Evolutionary conservation across 108 stramenopile genomes (phyloP), one percentile per base, ranked within the genome.

Genomic region (Licmophora abbreviata): DNA sequence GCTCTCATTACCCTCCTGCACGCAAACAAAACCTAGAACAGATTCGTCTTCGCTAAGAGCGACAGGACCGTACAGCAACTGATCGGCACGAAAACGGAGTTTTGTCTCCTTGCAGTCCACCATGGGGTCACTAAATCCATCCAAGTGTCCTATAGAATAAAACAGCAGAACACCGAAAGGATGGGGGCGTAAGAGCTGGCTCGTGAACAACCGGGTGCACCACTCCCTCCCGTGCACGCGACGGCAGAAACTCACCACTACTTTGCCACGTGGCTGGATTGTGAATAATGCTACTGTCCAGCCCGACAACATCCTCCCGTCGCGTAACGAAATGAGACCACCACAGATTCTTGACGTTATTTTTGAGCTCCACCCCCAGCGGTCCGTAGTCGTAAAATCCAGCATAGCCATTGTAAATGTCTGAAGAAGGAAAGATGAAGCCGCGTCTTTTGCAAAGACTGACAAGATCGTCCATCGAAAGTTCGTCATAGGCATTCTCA

Each of bases 311-410:
- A 67, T 97, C 98, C 40, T 95, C 94, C 20, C 95, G 58, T 6
- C 35, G 44, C 17, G 79, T 79, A 24, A 99, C 96, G 50, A 99
- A 94, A 43, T 81, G 67, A 4, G 68, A 68, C 95, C 98, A 97
- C 91, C 95, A 99, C 1, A 60, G 66, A 45, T 94, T 84, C 67
- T 90, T 91, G 58, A 95, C 69, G 59, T 95, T 93, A 33, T 71
- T 69, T 48, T 92, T 93, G 20, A 94, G 61, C 56, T 93, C 88
- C 5, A 69, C 53, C 21, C 98, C 98, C 27, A 99, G 57, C 2
- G 95, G 96, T 20, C 98, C 98, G 60, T 95, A 99, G 72, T 99
- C 98, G 71, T 87, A 99, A 64, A 96, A 96, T 48, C 94, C 95
- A 26, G 90, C 87, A 62, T 80, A 92, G 24, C 96, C 95, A 54